Evolutionary conservation across 2,329 filamentous ascomycete species (phyloP), one percentile per base, ranked within the genome.

Genomic region (Penicillium sp.): DNA sequence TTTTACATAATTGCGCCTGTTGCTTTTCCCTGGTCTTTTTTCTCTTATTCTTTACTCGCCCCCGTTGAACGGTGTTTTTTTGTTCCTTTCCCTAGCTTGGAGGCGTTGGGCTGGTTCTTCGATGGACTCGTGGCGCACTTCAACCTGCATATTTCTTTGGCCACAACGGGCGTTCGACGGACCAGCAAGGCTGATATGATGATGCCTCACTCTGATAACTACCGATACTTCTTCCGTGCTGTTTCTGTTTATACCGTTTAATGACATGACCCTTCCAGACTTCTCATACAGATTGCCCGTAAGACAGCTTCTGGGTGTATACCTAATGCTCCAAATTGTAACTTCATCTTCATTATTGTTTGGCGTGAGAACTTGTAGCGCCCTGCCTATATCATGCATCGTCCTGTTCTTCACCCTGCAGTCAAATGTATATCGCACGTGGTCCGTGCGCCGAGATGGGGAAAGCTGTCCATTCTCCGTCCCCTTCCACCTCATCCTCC

Each of bases 391-490:
- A n/a, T n/a, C n/a, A n/a, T n/a, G n/a, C n/a, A n/a, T n/a, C n/a
- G n/a, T n/a, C n/a, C n/a, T n/a, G n/a, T n/a, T n/a, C n/a, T n/a
- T n/a, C n/a, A n/a, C n/a, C n/a, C n/a, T n/a, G n/a, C n/a, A n/a
- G 5, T 20, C 33, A 14, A 31, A 25, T 33, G 36, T 46, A 54
- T 34, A 47, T 51, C 40, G 31, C 31, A 36, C 11, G 25, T 51
- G 53, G 53, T 39, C 53, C 46, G 53, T 56, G 53, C 53, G 21
- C n/a, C 39, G 20, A 35, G 36, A 44, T 41, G 47, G 53, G 53
- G 53, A 52, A 52, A 53, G 52, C 52, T 56, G 52, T 54, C 48
- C 52, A 43, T 50, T 49, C 50, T 45, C 45, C 39, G 36, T 42
- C 34, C 45, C 40, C 43, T 42, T 49, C 44, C 35, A 40, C 44